A percentile compares a stretch with the other conserved stretches of the same genome.
phyloP scores from a whole-genome alignment of 352 stramenopile genomes.

The Pythium rhizo-oryzae region DNA sequence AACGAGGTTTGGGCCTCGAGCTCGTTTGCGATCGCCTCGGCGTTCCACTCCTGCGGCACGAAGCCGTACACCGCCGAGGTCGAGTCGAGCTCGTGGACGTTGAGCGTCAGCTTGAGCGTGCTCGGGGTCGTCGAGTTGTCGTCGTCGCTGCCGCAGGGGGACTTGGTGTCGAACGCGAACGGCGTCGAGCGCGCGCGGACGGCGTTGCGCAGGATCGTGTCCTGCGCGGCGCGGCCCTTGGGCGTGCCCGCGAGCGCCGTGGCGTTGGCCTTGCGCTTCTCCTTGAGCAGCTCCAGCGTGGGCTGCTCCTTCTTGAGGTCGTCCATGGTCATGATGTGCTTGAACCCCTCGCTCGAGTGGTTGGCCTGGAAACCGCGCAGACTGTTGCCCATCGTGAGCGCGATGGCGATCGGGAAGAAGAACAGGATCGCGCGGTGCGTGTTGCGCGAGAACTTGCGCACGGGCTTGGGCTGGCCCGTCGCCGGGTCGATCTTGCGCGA shows the following conservation, averaged over 20 bases:
- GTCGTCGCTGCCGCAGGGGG: constrained; percentile 26
- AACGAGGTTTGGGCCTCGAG: constrained; percentile 16
- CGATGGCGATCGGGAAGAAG: constrained; percentile 45
- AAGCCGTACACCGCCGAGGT: constrained; percentile 55
- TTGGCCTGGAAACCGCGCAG: constrained; percentile 48
- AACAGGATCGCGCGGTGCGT: constrained; percentile 33
- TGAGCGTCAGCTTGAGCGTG: constrained; percentile 27
- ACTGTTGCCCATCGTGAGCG: constrained; percentile 50
- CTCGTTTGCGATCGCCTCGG: constrained; percentile 29
- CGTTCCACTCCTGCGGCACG: constrained; percentile 48
- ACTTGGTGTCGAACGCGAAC: constrained; percentile 41
- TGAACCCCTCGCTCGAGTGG: constrained; percentile 52
- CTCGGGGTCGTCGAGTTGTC: neutral
- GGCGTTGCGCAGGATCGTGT: constrained; percentile 52
- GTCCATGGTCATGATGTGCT: constrained; percentile 43
- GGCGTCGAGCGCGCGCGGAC: constrained; percentile 31
- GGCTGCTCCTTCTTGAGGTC: constrained; percentile 46
- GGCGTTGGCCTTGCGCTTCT: constrained; percentile 20
- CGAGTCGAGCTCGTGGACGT: constrained; percentile 42
- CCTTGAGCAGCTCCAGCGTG: constrained; percentile 34
- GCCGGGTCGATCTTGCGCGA: neutral
- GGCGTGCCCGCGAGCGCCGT: neutral
- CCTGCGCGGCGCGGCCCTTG: neutral
- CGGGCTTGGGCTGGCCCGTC: constrained; percentile 16
- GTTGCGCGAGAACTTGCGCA: neutral